Conservation (phyloP, 1,139 yeast species). For the Nadsonia commutata region DNA sequence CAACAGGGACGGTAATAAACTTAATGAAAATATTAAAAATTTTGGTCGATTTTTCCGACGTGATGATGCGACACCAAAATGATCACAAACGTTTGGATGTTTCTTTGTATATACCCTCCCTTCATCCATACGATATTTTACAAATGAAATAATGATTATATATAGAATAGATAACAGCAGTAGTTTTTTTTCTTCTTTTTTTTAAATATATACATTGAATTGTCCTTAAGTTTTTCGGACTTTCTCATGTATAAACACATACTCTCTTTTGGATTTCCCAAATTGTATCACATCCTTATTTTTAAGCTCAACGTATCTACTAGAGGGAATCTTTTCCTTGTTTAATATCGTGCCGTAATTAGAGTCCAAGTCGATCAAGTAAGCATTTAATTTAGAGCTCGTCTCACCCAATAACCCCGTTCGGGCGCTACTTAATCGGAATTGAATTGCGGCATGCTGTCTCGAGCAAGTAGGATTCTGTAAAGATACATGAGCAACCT, state of each 20-base stretch:
- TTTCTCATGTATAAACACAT: slow-evolving; percentile 13
- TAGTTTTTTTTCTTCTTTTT: too few species aligned
- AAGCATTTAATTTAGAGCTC: slow-evolving; percentile 22
- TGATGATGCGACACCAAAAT: too few species aligned
- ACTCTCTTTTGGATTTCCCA: slow-evolving; percentile 27
- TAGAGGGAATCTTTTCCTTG: slow-evolving; percentile 29
- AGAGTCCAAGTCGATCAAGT: slow-evolving; percentile 38
- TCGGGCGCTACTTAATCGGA: slow-evolving; percentile 18
- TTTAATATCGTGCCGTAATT: slow-evolving; percentile 41
- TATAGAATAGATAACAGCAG: neutral
- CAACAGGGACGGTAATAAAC: slow-evolving; percentile 40
- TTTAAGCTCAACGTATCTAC: slow-evolving; percentile 34
- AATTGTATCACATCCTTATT: slow-evolving; percentile 34
- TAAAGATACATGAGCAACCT: slow-evolving; percentile 31
- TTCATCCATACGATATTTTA: too few species aligned
- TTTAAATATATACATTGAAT: too few species aligned
- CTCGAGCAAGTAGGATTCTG: slow-evolving; percentile 33
- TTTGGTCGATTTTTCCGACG: slow-evolving; percentile 46
- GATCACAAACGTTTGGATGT: too few species aligned
- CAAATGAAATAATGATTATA: too few species aligned
- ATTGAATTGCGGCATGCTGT: slow-evolving; percentile 46
- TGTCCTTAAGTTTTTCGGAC: too few species aligned
- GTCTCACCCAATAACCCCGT: slow-evolving; percentile 13
- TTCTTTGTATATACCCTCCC: too few species aligned
- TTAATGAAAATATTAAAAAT: slow-evolving; percentile 43